Evolutionary conservation across 73 alveolate genomes (phyloP), one percentile per base, ranked within the genome.

Genomic region (Effrenium voratum): DNA sequence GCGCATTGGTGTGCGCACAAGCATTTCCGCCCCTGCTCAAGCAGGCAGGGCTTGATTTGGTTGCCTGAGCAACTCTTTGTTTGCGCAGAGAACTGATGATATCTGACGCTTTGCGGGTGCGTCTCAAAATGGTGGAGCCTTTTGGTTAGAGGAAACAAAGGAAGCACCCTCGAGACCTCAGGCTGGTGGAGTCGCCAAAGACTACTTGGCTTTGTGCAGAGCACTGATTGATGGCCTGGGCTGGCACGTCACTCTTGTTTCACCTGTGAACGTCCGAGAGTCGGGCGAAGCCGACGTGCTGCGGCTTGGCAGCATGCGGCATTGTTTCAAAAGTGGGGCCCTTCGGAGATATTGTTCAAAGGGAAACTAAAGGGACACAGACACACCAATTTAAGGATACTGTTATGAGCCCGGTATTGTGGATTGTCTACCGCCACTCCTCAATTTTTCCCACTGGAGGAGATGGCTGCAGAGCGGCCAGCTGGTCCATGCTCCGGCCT

Each of bases 181-280:
- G 82, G 94, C 94, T 34, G 94, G 94, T 10, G 96, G 96, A 13
- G 96, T 88, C 5, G 96, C 96, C 72, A 88, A 88, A 72, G 86
- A 68, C 63, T 88, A 88, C 73, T 73, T 88, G 43, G 84, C 96
- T 41, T 86, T 88, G 38, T 88, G 96, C 85, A 70, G 96, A 43
- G 96, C 96, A 41, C 41, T 63, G 73, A 88, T 88, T n/a, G 96
- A 88, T 68, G 96, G 96, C 59, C 85, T 88, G 32, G 86, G 85
- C 24, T 88, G 96, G 96, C 70, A 88, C 63, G 96, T 88, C 52
- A 68, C 86, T 41, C 46, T 88, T 49, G 43, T 88, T 41, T 32
- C 96, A 60, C 96, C 96, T 5, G 96, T 88, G 38, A 88, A 38
- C 73, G 46, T 68, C 72, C 41, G 41, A 30, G 85, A 88, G 52